These are phyloP conservation scores for Vigna nakashimae DNA, from an alignment of 306 rosid genomes.

Conservation along the genomic window DNA sequence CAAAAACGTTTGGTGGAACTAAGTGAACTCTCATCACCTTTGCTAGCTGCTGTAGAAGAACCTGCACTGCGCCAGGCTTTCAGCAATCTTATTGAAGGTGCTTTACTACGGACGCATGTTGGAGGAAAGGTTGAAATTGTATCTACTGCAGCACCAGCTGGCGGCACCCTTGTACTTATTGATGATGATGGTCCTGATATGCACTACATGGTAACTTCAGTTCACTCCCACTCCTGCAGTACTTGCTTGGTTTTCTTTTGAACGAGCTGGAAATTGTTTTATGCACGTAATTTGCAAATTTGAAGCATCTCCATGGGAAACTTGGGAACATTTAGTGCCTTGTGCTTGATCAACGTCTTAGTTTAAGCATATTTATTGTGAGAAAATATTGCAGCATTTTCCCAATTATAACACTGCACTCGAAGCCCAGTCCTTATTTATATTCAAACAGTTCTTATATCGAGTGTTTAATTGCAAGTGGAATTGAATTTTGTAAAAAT, in stretches of 20 bases:
- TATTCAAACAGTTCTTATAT: slow-evolving; percentile 15
- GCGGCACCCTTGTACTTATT: slow-evolving; percentile 83
- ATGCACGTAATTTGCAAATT: slow-evolving; percentile 22
- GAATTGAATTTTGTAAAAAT: slow-evolving; percentile 21
- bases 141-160: slow-evolving; percentile 88
- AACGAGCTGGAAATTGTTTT: slow-evolving; percentile 31
- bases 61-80: slow-evolving; percentile 96
- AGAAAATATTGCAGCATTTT: slow-evolving; percentile 3
- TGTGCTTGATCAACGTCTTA: slow-evolving; percentile 12
- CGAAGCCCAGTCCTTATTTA: slow-evolving; percentile 14
- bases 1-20: slow-evolving; percentile 71
- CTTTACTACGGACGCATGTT: slow-evolving; percentile 79
- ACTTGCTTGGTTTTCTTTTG: slow-evolving; percentile 4
- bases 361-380: slow-evolving; percentile 16
- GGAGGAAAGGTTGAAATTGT: slow-evolving; percentile 89
- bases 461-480: slow-evolving; percentile 21
- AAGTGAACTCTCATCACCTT: slow-evolving; percentile 63
- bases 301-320: slow-evolving; percentile 33
- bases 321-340: slow-evolving; percentile 17
- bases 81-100: slow-evolving; percentile 91
- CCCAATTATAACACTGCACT: slow-evolving; percentile 2
- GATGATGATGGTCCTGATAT: slow-evolving; percentile 98
- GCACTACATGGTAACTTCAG: slow-evolving; percentile 87
- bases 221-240: slow-evolving; percentile 32
- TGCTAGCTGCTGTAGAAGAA: slow-evolving; percentile 82